A percentile compares a stretch with the other conserved stretches of the same genome.
Conservation (phyloP, 495 filamentous ascomycete species). For the Neohortaea acidophila region DNA sequence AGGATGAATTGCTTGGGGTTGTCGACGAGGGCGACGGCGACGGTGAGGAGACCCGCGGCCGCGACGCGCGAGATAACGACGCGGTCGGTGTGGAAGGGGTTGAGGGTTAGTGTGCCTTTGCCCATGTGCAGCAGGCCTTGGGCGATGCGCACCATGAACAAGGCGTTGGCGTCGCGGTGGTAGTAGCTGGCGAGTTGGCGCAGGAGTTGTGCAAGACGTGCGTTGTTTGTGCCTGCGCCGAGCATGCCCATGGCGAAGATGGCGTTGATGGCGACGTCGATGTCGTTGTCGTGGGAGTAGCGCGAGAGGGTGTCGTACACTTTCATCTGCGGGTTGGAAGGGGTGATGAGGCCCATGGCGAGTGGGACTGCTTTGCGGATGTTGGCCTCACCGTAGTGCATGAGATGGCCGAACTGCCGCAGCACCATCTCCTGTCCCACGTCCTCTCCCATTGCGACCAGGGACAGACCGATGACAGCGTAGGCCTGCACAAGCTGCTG, state of each 20-base stretch:
- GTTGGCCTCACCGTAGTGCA: constrained; percentile 97
- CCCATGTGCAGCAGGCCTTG: constrained; percentile 98
- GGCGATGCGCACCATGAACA: constrained; percentile 98
- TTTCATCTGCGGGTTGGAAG: constrained; percentile 99
- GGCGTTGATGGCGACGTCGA: constrained; percentile 93
- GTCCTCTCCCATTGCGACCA: constrained; percentile 97
- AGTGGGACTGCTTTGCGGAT: constrained; percentile 92
- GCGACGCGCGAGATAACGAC: constrained; percentile 87
- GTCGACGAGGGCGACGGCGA: constrained; percentile 82
- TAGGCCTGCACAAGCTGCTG: constrained; percentile 92
- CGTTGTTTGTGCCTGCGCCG: constrained; percentile 96
- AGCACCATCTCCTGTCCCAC: constrained; percentile 98
- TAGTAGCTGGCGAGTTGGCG: constrained; percentile 95
- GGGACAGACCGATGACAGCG: constrained; percentile 80
- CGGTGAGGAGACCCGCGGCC: constrained; percentile 75
- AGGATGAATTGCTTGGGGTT: constrained; percentile 81
- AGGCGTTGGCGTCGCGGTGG: constrained; percentile 80
- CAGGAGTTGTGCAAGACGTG: constrained; percentile 82
- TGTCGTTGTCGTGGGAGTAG: constrained; percentile 98
- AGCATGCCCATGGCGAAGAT: constrained; percentile 98
- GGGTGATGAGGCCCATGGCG: constrained; percentile 93
- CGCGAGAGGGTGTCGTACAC: constrained; percentile 97
- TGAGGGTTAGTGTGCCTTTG: constrained; percentile 90
- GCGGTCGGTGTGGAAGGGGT: constrained; percentile 96
- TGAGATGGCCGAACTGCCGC: constrained; percentile 90